Evolutionary conservation across 345 rosid species (phyloP), one percentile per base, ranked within the genome.

Genomic region (Zanthoxylum bungeanum): DNA sequence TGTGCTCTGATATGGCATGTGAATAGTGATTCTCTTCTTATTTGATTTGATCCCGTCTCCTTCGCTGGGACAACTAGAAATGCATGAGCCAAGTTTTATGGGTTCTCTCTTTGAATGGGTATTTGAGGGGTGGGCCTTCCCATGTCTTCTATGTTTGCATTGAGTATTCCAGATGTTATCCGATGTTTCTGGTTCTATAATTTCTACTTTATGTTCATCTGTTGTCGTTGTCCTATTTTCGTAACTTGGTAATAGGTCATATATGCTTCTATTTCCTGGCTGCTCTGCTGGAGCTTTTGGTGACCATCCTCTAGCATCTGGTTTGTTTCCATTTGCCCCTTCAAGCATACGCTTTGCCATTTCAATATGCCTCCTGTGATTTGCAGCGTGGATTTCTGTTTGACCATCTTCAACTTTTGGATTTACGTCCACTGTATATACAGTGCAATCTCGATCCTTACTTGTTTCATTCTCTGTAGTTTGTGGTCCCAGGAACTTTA

Each of bases 1-100:
- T 72, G 77, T 76, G 39, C 6, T 73, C 31, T 70, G 80, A 42
- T 75, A 71, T 78, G 70, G 78, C 92, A 84, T 80, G 81, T 90
- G 90, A 70, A 94, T 89, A 6, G 93, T 90, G 69, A 94, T 91
- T 81, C 98, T 89, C 85, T 83, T 87, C 75, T 75, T 84, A 62
- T 68, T 78, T 4, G 75, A 49, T 60, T 47, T 64, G 58, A 51
- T 68, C 49, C 50, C 81, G 55, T 79, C 69, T 77, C 68, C 50
- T 33, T 77, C 58, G 16, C 72, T 50, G 39, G 70, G 55, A 72
- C 60, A 40, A 40, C 58, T 71, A 58, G 77, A 75, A 71, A 24
- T 46, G 73, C 79, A 64, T 42, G 85, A 76, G 65, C 80, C 74
- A 69, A 80, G 74, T 56, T 61, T 25, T 60, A 44, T n/a, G 70